Evolutionary conservation across 208 protist genomes (phyloP), one percentile per base, ranked within the genome.

Genomic region (Trypanosomatidae sp.): DNA sequence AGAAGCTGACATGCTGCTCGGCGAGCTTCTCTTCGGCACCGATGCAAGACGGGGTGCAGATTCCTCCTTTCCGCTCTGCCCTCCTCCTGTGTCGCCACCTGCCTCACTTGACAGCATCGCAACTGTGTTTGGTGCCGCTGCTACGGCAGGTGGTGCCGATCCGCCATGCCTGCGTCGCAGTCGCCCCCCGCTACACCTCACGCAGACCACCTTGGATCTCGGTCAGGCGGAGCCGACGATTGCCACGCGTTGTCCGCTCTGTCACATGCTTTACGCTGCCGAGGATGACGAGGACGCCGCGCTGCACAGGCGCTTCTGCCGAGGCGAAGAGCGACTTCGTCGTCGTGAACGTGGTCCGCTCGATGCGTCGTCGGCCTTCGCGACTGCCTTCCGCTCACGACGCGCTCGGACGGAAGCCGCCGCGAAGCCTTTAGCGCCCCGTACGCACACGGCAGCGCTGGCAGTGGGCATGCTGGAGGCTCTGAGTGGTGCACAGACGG

Each of bases 151-250:
- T 44, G 59, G 59, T 7, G 36, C 36, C 19, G 6, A 15, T 5
- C 59, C 4, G 39, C 64, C 64, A 8, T 22, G 44, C n/a, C 44
- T 25, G 33, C 47, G 30, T 22, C 33, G 6, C 17, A 41, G 30
- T 15, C 65, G 65, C 22, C 65, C 47, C 17, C 59, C 66, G 25
- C 39, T 50, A n/a, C 53, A 13, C 2, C 56, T 80, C 10, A 69
- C 80, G 30, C 91, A 95, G 71, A 91, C 87, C 33, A 88, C 74
- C 30, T 81, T 95, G 22, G 91, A 95, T 74, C 81, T 95, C 76
- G 89, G 91, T 0, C 89, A 92, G 77, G 81, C 74, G n/a, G 68
- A 22, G 19, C 73, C 70, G 8, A 52, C 50, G 2, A 76, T 71
- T 33, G 86, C 65, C 25, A 70, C 56, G 44, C 77, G 62, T 1